Evolutionary conservation across 2,329 filamentous ascomycete species (phyloP), one percentile per base, ranked within the genome.

Genomic region (Saccharata proteae): DNA sequence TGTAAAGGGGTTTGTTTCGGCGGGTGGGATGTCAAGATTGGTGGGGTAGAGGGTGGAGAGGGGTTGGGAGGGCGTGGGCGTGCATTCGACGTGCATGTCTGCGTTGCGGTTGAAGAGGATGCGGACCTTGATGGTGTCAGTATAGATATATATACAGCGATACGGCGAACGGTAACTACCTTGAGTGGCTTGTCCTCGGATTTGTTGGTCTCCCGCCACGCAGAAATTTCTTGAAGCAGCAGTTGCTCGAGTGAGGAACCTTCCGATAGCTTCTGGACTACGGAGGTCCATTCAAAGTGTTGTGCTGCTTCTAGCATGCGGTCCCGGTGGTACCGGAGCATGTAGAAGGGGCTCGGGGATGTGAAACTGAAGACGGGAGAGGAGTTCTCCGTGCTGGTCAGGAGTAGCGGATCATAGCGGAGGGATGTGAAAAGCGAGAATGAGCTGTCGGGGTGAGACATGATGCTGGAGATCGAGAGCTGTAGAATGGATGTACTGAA

Each of bases 271-370:
- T 38, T 38, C n/a, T 46, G 37, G 5, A 46, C 46, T 4, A 55
- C 54, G 12, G 46, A 43, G 11, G 50, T 34, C 59, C 67, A 70
- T 25, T 59, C 48, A 42, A 70, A 66, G 41, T 65, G 56, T 38
- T 58, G 47, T 15, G 67, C 63, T 25, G 67, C 62, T 45, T 62
- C 67, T n/a, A 84, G 62, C 49, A 93, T 69, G 32, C 85, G 77
- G 49, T 86, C 79, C 26, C 74, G 71, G 52, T 93, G 85, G 43
- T 77, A 77, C 36, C 74, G 65, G 11, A 90, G 68, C 67, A 92
- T 83, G 54, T 92, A 92, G 43, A 83, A 76, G 0, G 77, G 70
- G 6, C 74, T 80, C 5, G 59, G 47, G 16, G 61, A 55, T 16
- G 46, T 40, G 43, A 59, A 63, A 45, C 74, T 75, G 58, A 51